phyloP scores from a whole-genome alignment of 176 grass and related monocot species.

The Echinochloa phyllopogon region DNA sequence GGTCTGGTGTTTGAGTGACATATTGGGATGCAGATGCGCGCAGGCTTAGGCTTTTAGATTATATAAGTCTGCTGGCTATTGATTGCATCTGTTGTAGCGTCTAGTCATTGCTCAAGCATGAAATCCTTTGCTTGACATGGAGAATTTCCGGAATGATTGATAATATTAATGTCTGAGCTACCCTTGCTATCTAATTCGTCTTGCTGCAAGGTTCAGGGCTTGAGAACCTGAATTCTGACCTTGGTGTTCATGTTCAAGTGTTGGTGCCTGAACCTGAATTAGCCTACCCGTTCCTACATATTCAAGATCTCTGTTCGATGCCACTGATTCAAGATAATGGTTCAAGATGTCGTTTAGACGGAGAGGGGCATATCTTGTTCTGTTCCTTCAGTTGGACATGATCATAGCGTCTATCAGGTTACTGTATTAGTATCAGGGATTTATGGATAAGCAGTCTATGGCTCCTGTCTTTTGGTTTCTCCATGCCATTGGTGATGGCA shows the following conservation, averaged over 20 bases:
- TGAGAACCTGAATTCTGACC: not conserved
- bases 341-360: not conserved
- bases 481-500: not conserved
- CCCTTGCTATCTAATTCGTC: not conserved
- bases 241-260: not conserved
- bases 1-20: not conserved
- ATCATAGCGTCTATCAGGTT: not conserved
- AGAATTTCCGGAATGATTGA: not conserved
- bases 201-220: not conserved
- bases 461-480: not conserved
- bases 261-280: not conserved
- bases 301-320: no score
- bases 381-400: not conserved
- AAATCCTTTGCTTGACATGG: constrained; percentile 22
- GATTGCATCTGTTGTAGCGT: constrained; percentile 20
- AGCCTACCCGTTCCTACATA: not conserved
- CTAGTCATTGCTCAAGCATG: constrained; percentile 16
- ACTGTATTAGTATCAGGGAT: not conserved
- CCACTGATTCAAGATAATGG: not conserved
- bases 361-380: not conserved
- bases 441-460: not conserved
- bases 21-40: constrained; percentile 31
- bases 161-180: not conserved
- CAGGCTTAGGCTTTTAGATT: constrained; percentile 57
- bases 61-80: constrained; percentile 37